phyloP scores from a whole-genome alignment of 2,329 filamentous ascomycete species.

The Tolypocladium ophioglossoides region DNA sequence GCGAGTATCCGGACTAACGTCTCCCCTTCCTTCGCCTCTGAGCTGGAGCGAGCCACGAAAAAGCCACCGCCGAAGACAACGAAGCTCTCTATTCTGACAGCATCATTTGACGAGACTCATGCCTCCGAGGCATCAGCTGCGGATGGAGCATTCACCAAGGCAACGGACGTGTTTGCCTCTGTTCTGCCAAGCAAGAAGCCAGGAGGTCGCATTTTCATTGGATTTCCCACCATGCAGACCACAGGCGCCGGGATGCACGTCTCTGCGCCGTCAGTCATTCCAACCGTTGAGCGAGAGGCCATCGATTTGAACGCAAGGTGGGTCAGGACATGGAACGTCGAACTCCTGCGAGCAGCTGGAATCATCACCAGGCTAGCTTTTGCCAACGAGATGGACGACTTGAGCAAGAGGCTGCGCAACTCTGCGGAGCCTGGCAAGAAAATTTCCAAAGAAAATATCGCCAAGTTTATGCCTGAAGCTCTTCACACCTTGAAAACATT shows the following conservation, averaged over 20 bases:
- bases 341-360: constrained; percentile 83
- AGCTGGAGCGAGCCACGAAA: constrained; percentile 91
- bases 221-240: constrained; percentile 94
- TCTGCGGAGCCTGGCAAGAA: constrained; percentile 34
- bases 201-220: constrained; percentile 85
- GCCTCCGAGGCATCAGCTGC: constrained; percentile 46
- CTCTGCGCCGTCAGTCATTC: constrained; percentile 90
- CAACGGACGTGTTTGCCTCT: constrained; percentile 75
- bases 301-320: constrained; percentile 94
- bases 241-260: constrained; percentile 91
- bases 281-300: constrained; percentile 91
- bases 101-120: constrained; percentile 74
- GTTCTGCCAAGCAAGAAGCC: constrained; percentile 78
- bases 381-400: constrained; percentile 71
- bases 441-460: constrained; percentile 52
- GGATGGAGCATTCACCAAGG: constrained; percentile 38
- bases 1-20: constrained; percentile 73
- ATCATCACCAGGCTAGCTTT: constrained; percentile 86
- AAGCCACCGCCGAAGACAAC: constrained; percentile 89
- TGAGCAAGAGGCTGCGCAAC: constrained; percentile 50
- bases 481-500: constrained; percentile 80
- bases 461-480: constrained; percentile 63
- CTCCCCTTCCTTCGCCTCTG: constrained; percentile 59
- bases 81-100: constrained; percentile 77
- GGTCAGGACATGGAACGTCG: constrained; percentile 90